phyloP scores from a whole-genome alignment of 257 asterid genomes.

The Asclepias syriaca region DNA sequence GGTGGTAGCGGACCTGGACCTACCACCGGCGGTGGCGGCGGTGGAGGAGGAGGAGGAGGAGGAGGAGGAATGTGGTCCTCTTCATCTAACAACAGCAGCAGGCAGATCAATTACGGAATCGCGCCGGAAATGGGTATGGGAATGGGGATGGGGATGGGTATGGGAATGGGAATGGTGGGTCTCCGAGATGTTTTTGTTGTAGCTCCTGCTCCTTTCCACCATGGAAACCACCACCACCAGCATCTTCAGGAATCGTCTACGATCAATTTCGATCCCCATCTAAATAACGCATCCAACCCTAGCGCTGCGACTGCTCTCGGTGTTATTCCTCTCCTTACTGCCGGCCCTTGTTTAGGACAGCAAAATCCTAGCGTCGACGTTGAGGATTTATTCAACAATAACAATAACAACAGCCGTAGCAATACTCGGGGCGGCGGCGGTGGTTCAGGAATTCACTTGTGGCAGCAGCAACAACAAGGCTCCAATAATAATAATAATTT shows the following conservation, averaged over 20 bases:
- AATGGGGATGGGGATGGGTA: slow-evolving; percentile 28
- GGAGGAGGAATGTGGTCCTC: slow-evolving; percentile 58
- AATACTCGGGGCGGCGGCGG: slow-evolving; percentile 1
- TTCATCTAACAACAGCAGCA: slow-evolving; percentile 16
- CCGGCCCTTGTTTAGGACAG: slow-evolving; percentile 5
- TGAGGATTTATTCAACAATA: background rate
- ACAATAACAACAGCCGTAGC: background rate
- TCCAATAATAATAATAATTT: slow-evolving; percentile 27
- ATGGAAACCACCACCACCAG: slow-evolving; percentile 23
- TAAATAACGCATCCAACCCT: background rate
- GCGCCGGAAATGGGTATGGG: slow-evolving; percentile 41
- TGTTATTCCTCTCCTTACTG: background rate
- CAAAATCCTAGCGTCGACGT: background rate
- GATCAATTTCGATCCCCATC: slow-evolving; percentile 42
- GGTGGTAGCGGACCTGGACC: slow-evolving; percentile 22
- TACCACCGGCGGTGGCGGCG: slow-evolving; percentile 17
- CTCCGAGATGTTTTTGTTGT: slow-evolving; percentile 42
- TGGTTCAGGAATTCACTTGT: slow-evolving; percentile 5
- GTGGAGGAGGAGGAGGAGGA: slow-evolving; percentile 14
- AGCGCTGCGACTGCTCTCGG: background rate
- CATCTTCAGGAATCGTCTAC: slow-evolving; percentile 21
- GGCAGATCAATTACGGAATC: slow-evolving; percentile 63
- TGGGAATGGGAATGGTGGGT: slow-evolving; percentile 37
- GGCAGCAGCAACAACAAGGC: slow-evolving; percentile 2
- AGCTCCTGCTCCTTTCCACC: slow-evolving; percentile 60